Evolutionary conservation across 768 basidiomycete genomes (phyloP).

Genomic region (Trametes sanguinea): DNA sequence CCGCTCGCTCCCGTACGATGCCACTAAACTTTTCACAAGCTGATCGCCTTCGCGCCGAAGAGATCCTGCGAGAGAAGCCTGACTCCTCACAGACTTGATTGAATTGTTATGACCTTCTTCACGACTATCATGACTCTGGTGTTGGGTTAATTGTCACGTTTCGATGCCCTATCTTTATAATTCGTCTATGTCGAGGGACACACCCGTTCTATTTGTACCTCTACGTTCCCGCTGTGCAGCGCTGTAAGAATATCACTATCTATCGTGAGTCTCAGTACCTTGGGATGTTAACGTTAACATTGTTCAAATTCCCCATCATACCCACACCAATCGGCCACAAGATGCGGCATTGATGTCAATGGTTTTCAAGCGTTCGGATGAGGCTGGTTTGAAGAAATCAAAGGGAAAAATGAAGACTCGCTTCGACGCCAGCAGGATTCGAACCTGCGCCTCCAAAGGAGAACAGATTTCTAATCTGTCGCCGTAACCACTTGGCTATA

Average conservation of each 20-base stretch:
- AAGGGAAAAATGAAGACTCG: background rate
- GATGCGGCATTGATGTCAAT: no score
- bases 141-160: no score
- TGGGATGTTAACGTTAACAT: no score
- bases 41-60: constrained; percentile 15
- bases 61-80: constrained; percentile 1
- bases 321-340: no score
- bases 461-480: constrained; percentile 65
- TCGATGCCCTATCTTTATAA: background rate
- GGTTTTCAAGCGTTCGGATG: no score
- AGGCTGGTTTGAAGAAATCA: background rate
- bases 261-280: no score
- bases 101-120: background rate
- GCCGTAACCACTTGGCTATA: constrained; percentile 82
- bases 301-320: no score
- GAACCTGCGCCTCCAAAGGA: constrained; percentile 45
- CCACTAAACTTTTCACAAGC: constrained; percentile 8
- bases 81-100: no score
- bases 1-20: constrained; percentile 19
- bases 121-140: background rate
- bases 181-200: background rate
- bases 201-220: no score
- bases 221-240: no score
- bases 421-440: constrained; percentile 46
- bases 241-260: no score